Evolutionary conservation across 2,329 filamentous ascomycete genomes (phyloP).

Genomic region (Penicillium hesseltinei): DNA sequence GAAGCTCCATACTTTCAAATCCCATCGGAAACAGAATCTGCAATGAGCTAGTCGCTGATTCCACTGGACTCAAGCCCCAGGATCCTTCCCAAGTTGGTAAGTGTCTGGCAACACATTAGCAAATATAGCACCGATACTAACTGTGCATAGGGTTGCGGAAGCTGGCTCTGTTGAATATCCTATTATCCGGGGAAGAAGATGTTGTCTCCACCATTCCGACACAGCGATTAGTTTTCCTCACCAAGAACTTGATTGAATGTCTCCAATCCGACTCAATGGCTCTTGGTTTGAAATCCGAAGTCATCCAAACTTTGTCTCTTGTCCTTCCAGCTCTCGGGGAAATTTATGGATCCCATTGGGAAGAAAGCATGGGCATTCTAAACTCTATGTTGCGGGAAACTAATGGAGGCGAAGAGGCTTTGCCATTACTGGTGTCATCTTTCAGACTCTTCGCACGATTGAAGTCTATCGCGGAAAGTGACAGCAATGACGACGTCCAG

Average conservation of each 20-base stretch:
- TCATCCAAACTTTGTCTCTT: conserved; percentile 46
- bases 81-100: conserved; percentile 44
- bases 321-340: conserved; percentile 73
- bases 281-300: conserved; percentile 37
- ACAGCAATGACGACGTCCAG: conserved; percentile 80
- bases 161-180: conserved; percentile 54
- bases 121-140: conserved; percentile 10
- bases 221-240: conserved; percentile 75
- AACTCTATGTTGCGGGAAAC: conserved; percentile 57
- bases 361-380: conserved; percentile 60
- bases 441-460: conserved; percentile 68
- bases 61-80: conserved; percentile 55
- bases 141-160: conserved; percentile 44
- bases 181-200: conserved; percentile 51
- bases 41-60: conserved; percentile 60
- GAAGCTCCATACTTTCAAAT: conserved; percentile 49
- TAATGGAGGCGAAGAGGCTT: conserved; percentile 47
- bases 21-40: conserved; percentile 53
- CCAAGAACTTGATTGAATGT: conserved; percentile 74
- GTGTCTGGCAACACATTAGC: conserved; percentile 5
- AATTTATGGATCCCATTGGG: conserved; percentile 88
- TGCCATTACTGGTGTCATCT: conserved; percentile 68
- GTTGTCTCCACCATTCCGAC: conserved; percentile 49
- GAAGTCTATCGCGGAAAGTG: conserved; percentile 56
- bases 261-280: conserved; percentile 59